Evolutionary conservation across 768 basidiomycete genomes (phyloP), one percentile per base, ranked within the genome.

Genomic region (Termitomyces sp.): DNA sequence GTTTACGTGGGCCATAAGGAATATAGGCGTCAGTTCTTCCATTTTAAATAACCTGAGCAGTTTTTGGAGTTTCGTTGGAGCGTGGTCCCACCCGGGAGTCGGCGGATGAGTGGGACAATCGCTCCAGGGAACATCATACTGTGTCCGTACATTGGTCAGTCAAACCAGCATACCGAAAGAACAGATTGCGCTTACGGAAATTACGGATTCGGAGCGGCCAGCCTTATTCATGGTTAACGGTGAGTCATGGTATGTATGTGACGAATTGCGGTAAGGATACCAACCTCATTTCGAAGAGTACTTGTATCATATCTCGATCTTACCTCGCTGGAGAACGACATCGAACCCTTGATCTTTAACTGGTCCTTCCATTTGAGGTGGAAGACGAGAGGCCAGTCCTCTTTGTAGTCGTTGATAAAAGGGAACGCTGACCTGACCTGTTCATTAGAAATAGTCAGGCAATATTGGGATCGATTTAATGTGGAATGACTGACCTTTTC

Each of bases 361-460:
- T 44, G 22, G 14, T 44, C 22, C 22, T 24, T 28, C 46, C 28
- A 19, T 5, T 22, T 47, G 24, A 44, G 24, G 24, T 64, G 66
- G 40, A 66, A 58, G 9, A 59, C 54, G 21, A 70, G 57, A 0
- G 66, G 66, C 66, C 68, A 68, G 14, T 58, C 55, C 38, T 64
- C 55, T 40, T 62, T 54, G 49, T 64, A 66, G 10, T 47, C 41
- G 0, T 26, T 42, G 14, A 59, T 46, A 15, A 47, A 44, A 9
- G 58, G 58, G 43, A 44, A 26, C 3, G 22, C 24, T 6, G 24
- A 26, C 8, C 43, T 26, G 15, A 44, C 26, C 43, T 44, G 15
- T 22, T 7, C 24, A 26, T 44, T 17, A 15, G 24, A 26, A 17
- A 15, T 41, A 10, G 2, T 24, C 42, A 24, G 22, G 7, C 17